Conservation (phyloP, 768 basidiomycete species). For the Mycena floridula region DNA sequence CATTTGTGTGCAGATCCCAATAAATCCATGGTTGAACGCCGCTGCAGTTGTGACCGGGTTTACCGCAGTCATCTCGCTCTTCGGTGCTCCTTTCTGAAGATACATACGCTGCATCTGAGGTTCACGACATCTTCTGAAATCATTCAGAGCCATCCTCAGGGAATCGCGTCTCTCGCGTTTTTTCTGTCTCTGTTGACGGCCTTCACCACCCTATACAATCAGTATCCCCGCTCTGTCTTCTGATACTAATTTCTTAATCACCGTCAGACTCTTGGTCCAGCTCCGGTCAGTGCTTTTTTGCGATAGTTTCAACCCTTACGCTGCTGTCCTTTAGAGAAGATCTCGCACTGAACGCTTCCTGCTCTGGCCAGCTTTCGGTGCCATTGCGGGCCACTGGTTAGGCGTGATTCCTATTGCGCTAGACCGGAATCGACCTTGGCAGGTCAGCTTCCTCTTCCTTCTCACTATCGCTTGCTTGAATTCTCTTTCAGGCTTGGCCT, state of each 20-base stretch:
- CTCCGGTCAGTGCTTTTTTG: slow-evolving; percentile 49
- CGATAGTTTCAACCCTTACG: background rate
- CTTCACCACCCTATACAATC: slow-evolving; percentile 66
- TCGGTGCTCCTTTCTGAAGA: slow-evolving; percentile 71
- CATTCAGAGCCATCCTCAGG: slow-evolving; percentile 36
- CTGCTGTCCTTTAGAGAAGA: slow-evolving; percentile 24
- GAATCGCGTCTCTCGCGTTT: slow-evolving; percentile 66
- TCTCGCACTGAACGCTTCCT: slow-evolving; percentile 70
- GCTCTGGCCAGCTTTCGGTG: slow-evolving; percentile 72
- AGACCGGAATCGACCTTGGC: slow-evolving; percentile 98
- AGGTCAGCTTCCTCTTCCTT: slow-evolving; percentile 45
- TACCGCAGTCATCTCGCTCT: slow-evolving; percentile 48
- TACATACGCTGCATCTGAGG: slow-evolving; percentile 27
- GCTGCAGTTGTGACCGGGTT: slow-evolving; percentile 38
- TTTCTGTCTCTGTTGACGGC: slow-evolving; percentile 60
- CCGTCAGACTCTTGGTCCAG: slow-evolving; percentile 72
- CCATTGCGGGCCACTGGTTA: slow-evolving; percentile 71
- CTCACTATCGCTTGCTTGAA: background rate
- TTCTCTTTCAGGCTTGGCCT: slow-evolving; percentile 66
- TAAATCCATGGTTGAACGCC: slow-evolving; percentile 48
- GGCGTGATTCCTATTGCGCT: slow-evolving; percentile 83
- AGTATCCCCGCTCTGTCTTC: slow-evolving; percentile 49
- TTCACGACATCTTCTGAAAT: background rate
- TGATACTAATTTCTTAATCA: slow-evolving; percentile 39
- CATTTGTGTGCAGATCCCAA: slow-evolving; percentile 43